A percentile compares a stretch with the other conserved stretches of the same genome.
Conservation (phyloP, 306 rosid species). For the Prunus mongolica region DNA sequence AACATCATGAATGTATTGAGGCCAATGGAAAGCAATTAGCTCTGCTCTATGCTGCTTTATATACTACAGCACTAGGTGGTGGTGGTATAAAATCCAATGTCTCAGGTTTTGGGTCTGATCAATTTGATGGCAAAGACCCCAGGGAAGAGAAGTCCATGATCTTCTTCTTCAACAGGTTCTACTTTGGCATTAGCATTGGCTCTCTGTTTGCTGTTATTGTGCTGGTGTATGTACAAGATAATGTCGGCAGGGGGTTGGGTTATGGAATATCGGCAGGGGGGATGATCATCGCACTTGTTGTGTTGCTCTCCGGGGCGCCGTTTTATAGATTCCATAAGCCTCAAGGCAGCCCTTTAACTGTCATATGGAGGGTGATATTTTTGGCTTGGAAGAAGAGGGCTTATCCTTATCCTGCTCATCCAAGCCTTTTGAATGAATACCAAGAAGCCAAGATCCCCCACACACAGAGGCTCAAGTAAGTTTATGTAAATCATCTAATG, state of each 20-base stretch:
- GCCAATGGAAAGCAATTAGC: constrained; percentile 59
- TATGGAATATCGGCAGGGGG: constrained; percentile 89
- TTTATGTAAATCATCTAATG: neutral
- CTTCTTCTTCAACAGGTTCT: constrained; percentile 95
- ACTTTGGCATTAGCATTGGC: constrained; percentile 73
- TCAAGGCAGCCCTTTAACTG: constrained; percentile 78
- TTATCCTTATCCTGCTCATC: constrained; percentile 50
- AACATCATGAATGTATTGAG: constrained; percentile 57
- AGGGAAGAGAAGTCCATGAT: constrained; percentile 82
- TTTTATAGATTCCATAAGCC: constrained; percentile 70
- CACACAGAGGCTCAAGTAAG: constrained; percentile 65
- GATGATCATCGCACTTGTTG: constrained; percentile 48
- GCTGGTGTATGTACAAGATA: constrained; percentile 80
- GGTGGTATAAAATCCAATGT: constrained; percentile 95
- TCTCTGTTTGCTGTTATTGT: constrained; percentile 76
- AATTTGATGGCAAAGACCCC: constrained; percentile 59
- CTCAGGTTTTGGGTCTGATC: constrained; percentile 85
- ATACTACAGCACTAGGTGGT: constrained; percentile 68
- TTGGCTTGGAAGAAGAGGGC: constrained; percentile 84
- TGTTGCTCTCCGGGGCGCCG: constrained; percentile 61
- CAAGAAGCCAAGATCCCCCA: constrained; percentile 54
- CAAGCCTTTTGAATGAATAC: constrained; percentile 60
- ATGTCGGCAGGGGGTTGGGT: constrained; percentile 81
- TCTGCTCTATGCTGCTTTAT: constrained; percentile 70
- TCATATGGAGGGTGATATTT: constrained; percentile 74